Evolutionary conservation across 2,329 filamentous ascomycete genomes (phyloP), one percentile per base, ranked within the genome.

Genomic region (Xylaria sp.): DNA sequence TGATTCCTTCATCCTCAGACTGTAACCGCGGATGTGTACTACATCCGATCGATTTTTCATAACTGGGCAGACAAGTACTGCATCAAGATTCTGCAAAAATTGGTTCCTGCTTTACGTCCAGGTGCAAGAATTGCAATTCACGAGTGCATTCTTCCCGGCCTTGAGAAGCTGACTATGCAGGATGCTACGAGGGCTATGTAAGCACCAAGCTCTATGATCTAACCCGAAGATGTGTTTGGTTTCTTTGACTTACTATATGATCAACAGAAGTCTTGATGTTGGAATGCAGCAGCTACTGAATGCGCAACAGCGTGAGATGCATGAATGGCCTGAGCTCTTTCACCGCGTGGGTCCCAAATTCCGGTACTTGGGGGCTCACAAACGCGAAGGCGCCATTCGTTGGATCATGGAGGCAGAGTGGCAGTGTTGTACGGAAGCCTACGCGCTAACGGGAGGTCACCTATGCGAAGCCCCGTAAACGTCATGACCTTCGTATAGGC

Each of bases 21-120:
- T 5, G n/a, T 72, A 12, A 46, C 10, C 3, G 74, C 65, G 1
- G 70, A 75, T 25, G 71, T 76, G 6, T 77, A 74, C 57, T 76
- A 72, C 50, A 73, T 80, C 58, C 76, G 76, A 1, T 76, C 71
- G 44, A 78, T 78, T 23, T 75, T 79, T 32, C 77, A 79, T 34
- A 75, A 78, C 52, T 80, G 76, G 76, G 64, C 72, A 1, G 78
- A 80, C 50, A 77, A 78, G 48, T 76, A 79, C 60, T 77, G 74
- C 65, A 68, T 78, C 54, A 70, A 75, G 32, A 28, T 28, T 3
- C 5, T 28, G 28, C 28, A 28, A 28, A 28, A 28, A 3, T 4
- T 28, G 28, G 28, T 28, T 1, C 28, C 28, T 28, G 28, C 28
- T 28, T 4, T 28, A 28, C 28, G 28, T 6, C 28, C 28, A 13